Evolutionary conservation across 2,329 filamentous ascomycete genomes (phyloP), one percentile per base, ranked within the genome.

Genomic region (Didymella arachidicola): DNA sequence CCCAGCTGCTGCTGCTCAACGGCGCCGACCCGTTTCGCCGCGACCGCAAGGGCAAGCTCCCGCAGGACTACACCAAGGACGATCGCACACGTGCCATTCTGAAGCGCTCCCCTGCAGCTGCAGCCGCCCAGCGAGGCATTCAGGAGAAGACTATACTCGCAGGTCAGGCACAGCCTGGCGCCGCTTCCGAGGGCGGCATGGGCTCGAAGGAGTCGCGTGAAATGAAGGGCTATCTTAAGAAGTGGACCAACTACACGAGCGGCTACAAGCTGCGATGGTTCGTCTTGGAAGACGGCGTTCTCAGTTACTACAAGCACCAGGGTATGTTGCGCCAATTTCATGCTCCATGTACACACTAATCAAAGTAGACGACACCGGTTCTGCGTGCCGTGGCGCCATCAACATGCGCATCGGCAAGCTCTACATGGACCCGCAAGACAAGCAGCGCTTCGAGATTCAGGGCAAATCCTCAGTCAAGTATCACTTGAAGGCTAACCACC

Each of bases 231-330:
- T 99, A 98, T 76, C 82, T 99, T 56, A 98, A 97, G 80, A 99
- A 99, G 77, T 99, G 95, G 95, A 99, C 95, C 46, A 99, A 99
- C 76, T 99, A 99, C 76, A 93, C 94, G 22, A 93, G 91, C 73
- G 95, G 95, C 8, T 99, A 97, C 80, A 97, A 99, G 79, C 78
- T 99, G 63, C 86, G 95, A 60, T 99, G 94, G 93, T 99, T 99
- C 74, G 95, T 98, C 14, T 86, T 99, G 8, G 95, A 99, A 75
- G 95, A 99, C 74, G 95, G 95, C 12, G 94, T 99, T 12, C 79
- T 99, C 66, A 98, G 95, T 78, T 99, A 99, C 80, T 99, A 98
- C 82, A 99, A 99, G 79, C 92, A 98, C 76, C 95, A 99, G 79
- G 84, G 84, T 84, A 74, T 11, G 59, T 51, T 26, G 25, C 42